Percentiles rank a stretch among this genome's conserved stretches.
These are phyloP conservation scores for Penicillium chermesinum DNA, from an alignment of 495 filamentous ascomycete genomes.

Conservation along the genomic window DNA sequence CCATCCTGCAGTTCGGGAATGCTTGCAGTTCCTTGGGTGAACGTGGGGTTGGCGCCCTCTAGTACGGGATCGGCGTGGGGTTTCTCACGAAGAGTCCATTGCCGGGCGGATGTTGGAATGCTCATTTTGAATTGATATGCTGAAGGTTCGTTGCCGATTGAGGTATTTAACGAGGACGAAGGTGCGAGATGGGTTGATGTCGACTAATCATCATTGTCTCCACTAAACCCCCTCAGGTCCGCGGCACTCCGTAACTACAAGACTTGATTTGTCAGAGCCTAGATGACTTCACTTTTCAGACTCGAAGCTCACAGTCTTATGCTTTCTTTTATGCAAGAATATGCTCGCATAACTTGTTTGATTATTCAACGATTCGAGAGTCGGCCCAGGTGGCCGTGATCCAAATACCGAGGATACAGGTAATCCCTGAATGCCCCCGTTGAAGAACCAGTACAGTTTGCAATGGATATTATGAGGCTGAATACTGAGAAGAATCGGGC, in stretches of 20 bases:
- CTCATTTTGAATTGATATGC: not conserved
- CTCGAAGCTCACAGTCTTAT: too few species aligned
- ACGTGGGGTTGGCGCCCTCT: not conserved
- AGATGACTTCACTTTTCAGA: too few species aligned
- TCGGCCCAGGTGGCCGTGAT: too few species aligned
- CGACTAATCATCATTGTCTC: not conserved
- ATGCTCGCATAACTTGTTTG: too few species aligned
- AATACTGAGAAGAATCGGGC: not conserved
- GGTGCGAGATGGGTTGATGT: not conserved
- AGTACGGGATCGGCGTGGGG: not conserved
- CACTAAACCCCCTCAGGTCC: not conserved
- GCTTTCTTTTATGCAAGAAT: too few species aligned
- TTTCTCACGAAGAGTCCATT: not conserved
- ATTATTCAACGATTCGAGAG: too few species aligned
- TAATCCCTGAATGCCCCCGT: too few species aligned
- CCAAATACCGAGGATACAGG: too few species aligned
- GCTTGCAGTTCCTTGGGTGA: not conserved
- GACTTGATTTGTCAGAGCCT: not conserved
- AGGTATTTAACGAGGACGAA: not conserved
- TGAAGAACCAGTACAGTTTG: too few species aligned
- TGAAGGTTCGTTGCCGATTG: too few species aligned
- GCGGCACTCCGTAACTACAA: too few species aligned
- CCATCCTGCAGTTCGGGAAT: constrained; percentile 3
- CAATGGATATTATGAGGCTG: not conserved
- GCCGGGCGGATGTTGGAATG: not conserved